Percentiles rank a stretch among this genome's conserved stretches.
phyloP scores from a whole-genome alignment of 345 rosid species.

The Triadica sebifera region DNA sequence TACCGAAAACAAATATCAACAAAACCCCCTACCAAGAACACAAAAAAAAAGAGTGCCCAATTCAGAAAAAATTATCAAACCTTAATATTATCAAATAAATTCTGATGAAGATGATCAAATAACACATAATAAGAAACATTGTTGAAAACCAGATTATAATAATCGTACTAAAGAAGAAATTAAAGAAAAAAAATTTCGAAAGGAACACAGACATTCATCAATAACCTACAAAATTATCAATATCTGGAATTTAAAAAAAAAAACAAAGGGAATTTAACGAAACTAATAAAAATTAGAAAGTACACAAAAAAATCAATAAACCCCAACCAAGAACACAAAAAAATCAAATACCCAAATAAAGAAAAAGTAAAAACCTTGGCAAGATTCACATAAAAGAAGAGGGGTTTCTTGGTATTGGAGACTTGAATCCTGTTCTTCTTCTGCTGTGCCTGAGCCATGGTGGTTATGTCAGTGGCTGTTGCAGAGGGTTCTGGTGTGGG shows the following conservation, averaged over 20 bases:
- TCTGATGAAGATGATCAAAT: no score
- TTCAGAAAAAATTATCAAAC: not conserved
- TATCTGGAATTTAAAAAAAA: no score
- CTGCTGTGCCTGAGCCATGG: conserved; percentile 9
- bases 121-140: no score
- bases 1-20: not conserved
- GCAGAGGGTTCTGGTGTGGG: not conserved
- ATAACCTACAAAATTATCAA: no score
- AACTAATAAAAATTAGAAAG: not conserved
- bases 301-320: not conserved
- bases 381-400: conserved; percentile 37
- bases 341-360: no score
- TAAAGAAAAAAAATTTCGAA: no score
- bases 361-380: conserved; percentile 26
- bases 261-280: no score
- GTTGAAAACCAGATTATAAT: no score
- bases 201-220: no score
- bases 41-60: not conserved
- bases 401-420: conserved; percentile 36
- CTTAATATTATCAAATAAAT: no score
- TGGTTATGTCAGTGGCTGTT: not conserved
- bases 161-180: no score
- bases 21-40: not conserved
- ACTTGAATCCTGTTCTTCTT: conserved; percentile 38
- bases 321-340: not conserved